Base-by-base conservation (phyloP, 2,329 filamentous ascomycete genomes). In the Zelopaecilomyces penicillatus region DNA sequence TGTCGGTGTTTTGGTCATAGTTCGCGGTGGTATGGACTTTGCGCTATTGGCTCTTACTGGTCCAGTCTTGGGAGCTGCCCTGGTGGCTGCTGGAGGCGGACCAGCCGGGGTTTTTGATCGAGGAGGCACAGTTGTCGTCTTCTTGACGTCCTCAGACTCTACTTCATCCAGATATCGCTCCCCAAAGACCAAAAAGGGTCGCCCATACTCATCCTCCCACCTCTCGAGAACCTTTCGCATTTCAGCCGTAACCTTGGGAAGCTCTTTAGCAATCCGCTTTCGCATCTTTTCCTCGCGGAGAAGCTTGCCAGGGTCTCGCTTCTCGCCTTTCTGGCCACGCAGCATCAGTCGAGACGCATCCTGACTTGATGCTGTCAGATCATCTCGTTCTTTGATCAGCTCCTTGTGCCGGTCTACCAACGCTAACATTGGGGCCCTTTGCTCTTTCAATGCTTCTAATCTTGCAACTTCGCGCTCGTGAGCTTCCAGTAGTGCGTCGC, bases 281-380 rank as follows among this genome's bases (percentile, higher is more conserved):
- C 93, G 82, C 87, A 95, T 95, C 76, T 97, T 98, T 69, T 98
- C 93, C 61, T 98, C 93, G 30, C 93, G 79, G 42, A 98, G 73
- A 11, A 98, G 75, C 67, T 95, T 93, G 41, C 89, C 91, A 3
- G 93, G 93, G 60, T 98, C 93, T 51, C 94, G 86, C 65, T 83
- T 87, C 69, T 97, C 91, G 44, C 91, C 91, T 68, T 95, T 95
- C 54, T 88, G 83, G 3, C 90, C 90, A 49, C 91, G 88, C 56
- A 82, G 80, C 83, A 97, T 89, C 30, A 98, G 73, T 37, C 93
- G 83, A 5, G 91, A 96, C 10, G 93, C 90, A 64, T 98, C 94
- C 61, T 96, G 90, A 56, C 88, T 95, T 2, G 91, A 95, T 37
- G 85, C 78, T n/a, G 82, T 79, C 8, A 98, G 77, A 45, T 95